Evolutionary conservation across 2,329 filamentous ascomycete species (phyloP).

Genomic region (Neonectria magnoliae): DNA sequence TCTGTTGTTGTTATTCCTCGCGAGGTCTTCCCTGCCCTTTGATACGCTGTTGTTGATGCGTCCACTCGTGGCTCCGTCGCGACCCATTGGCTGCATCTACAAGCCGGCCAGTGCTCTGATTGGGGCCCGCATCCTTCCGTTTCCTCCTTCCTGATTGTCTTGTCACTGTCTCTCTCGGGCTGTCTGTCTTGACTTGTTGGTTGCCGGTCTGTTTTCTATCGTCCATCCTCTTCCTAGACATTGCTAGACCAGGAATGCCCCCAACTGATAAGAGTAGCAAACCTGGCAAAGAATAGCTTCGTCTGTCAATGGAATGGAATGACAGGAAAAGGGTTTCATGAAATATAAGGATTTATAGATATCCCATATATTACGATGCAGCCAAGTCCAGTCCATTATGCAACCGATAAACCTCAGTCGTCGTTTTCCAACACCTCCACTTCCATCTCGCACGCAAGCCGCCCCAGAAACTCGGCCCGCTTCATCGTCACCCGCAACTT

Average conservation of each 20-base stretch:
- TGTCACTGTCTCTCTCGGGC: not conserved
- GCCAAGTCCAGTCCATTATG: not conserved
- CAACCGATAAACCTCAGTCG: slow-evolving; percentile 21
- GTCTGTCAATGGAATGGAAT: not conserved
- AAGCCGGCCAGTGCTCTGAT: slow-evolving; percentile 4
- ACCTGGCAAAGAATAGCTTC: not conserved
- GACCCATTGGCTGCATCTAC: not conserved
- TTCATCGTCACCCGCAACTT: slow-evolving; percentile 38
- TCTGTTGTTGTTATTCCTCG: slow-evolving; percentile 15
- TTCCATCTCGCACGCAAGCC: slow-evolving; percentile 40
- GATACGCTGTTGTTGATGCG: slow-evolving; percentile 18
- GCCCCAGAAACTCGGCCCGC: slow-evolving; percentile 37
- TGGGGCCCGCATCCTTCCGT: slow-evolving; percentile 3
- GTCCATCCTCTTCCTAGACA: not conserved
- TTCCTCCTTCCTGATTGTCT: not conserved
- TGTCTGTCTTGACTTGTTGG: not conserved
- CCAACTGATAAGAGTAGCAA: not conserved
- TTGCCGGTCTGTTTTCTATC: not conserved
- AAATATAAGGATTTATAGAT: not conserved
- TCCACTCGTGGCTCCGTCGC: not conserved
- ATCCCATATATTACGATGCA: slow-evolving; percentile 7
- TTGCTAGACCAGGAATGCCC: not conserved
- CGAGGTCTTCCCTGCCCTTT: not conserved
- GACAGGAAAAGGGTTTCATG: not conserved
- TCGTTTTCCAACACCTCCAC: slow-evolving; percentile 38